phyloP scores from a whole-genome alignment of 768 basidiomycete genomes.

The Russula virescens region DNA sequence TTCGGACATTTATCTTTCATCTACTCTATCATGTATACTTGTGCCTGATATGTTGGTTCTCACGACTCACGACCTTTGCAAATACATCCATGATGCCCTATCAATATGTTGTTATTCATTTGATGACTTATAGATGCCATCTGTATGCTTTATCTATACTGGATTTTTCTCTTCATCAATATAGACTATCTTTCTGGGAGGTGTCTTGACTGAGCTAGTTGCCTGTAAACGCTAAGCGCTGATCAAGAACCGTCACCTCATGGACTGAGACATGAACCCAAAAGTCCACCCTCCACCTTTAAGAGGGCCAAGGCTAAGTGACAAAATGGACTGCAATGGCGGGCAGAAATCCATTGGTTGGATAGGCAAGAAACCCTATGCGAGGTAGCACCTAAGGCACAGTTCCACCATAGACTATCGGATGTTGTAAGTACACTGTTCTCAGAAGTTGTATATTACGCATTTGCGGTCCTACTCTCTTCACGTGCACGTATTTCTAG shows the following conservation, averaged over 20 bases:
- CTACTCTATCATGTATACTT: conserved; percentile 1
- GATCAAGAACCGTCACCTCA: not conserved
- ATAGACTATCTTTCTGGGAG: not conserved
- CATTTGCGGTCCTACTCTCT: conserved; percentile 28
- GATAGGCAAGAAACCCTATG: no score
- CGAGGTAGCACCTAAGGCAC: no score
- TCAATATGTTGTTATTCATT: not conserved
- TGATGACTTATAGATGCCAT: not conserved
- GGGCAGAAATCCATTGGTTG: no score
- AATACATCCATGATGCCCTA: not conserved
- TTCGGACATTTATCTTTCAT: not conserved
- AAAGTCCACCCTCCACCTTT: not conserved
- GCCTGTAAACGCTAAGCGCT: not conserved
- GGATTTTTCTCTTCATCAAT: not conserved
- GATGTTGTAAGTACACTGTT: not conserved
- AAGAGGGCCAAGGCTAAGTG: not conserved
- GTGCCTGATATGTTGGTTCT: not conserved
- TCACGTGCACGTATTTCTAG: conserved; percentile 33
- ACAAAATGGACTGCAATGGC: no score
- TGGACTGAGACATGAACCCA: no score
- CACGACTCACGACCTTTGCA: not conserved
- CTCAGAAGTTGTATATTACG: not conserved
- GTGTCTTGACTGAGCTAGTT: not conserved
- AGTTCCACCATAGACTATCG: not conserved
- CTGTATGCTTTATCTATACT: conserved; percentile 1